phyloP scores from a whole-genome alignment of 306 rosid genomes.

The Arachis stenosperma region DNA sequence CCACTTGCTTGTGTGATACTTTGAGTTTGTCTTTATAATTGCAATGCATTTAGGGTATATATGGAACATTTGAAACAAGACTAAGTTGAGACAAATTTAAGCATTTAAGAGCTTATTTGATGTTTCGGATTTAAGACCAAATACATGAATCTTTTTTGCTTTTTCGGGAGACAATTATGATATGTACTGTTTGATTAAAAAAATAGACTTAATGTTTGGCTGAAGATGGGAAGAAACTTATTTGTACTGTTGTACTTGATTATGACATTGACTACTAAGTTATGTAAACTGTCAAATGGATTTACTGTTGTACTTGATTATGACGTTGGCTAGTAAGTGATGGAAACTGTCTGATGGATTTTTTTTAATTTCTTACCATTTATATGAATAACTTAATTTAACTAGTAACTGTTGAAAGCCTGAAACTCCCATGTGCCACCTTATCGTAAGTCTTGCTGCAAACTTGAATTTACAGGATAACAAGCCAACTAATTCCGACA shows the following conservation, averaged over 20 bases:
- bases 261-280: slow-evolving; percentile 25
- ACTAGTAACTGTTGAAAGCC: slow-evolving; percentile 15
- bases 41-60: not conserved
- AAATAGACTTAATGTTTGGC: not conserved
- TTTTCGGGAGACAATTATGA: not conserved
- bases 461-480: slow-evolving; percentile 58
- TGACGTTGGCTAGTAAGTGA: slow-evolving; percentile 17
- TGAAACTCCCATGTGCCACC: slow-evolving; percentile 14
- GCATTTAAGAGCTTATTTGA: not conserved
- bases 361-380: slow-evolving; percentile 6
- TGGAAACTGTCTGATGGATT: not conserved
- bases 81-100: not conserved
- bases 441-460: slow-evolving; percentile 26
- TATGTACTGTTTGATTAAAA: not conserved
- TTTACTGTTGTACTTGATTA: not conserved
- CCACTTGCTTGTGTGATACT: not conserved
- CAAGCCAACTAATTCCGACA: slow-evolving; percentile 59
- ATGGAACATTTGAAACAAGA: not conserved
- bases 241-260: not conserved
- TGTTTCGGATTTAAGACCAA: not conserved
- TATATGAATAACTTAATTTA: not conserved
- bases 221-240: not conserved
- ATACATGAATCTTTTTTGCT: not conserved
- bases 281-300: not conserved
- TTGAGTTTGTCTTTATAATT: too few species aligned